Percentiles rank a stretch among this genome's conserved stretches.
Evolutionary conservation across 257 asterid genomes (phyloP).

Genomic region (Solanum corneliomulleri): DNA sequence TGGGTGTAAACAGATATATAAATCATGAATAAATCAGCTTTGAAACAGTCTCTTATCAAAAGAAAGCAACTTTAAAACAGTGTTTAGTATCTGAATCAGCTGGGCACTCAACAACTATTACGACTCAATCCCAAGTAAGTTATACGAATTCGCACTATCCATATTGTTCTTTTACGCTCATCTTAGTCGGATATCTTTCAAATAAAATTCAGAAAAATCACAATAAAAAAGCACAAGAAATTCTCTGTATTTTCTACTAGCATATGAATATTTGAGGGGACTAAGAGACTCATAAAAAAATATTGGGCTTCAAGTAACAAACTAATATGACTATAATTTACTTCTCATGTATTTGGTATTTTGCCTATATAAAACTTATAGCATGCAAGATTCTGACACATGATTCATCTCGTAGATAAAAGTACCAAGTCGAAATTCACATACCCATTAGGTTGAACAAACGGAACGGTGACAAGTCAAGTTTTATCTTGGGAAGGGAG

Average conservation of each 20-base stretch:
- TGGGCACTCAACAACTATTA: background rate
- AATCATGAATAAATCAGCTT: background rate
- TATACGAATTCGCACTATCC: background rate
- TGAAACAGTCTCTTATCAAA: background rate
- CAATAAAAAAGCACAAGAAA: background rate
- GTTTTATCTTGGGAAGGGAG: conserved; percentile 93
- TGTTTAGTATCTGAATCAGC: background rate
- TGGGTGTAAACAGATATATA: background rate
- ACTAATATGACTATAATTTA: background rate
- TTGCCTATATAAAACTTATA: background rate
- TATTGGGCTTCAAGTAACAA: background rate
- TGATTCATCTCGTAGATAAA: background rate
- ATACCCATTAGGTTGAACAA: conserved; percentile 93
- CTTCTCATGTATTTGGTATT: background rate
- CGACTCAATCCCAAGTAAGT: background rate
- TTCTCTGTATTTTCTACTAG: background rate
- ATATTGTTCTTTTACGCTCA: background rate
- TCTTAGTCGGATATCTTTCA: background rate
- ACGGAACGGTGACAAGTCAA: conserved; percentile 89
- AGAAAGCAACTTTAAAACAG: background rate
- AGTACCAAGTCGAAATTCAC: conserved; percentile 1
- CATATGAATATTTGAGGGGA: background rate
- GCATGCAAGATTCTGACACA: background rate
- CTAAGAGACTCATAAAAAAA: background rate
- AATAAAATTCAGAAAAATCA: background rate